These are phyloP conservation scores for Tulasnella sp. DNA, from an alignment of 768 basidiomycete genomes.

Conservation along the genomic window DNA sequence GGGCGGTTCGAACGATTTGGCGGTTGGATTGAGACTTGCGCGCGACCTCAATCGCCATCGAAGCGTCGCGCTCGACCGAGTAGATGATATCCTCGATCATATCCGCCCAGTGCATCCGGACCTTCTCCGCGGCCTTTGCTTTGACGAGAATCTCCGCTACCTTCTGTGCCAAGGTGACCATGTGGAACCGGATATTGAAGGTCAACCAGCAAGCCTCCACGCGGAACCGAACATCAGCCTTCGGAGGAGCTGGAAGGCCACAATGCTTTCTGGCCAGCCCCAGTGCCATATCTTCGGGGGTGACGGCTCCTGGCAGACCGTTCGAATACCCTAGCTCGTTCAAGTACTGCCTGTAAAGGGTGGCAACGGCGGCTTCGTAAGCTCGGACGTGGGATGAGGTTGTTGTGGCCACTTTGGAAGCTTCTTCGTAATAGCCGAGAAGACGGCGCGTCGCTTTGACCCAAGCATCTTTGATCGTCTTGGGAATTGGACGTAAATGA, in stretches of 20 bases:
- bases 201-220: slow-evolving; percentile 60
- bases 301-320: slow-evolving; percentile 43
- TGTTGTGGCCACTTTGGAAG: slow-evolving; percentile 44
- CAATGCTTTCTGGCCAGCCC: slow-evolving; percentile 51
- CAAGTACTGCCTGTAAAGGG: slow-evolving; percentile 51
- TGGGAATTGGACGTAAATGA: slow-evolving; percentile 32
- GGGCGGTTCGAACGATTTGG: slow-evolving; percentile 47
- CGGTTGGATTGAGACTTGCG: slow-evolving; percentile 50
- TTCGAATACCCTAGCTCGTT: slow-evolving; percentile 26
- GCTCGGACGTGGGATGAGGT: slow-evolving; percentile 57
- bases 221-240: slow-evolving; percentile 55
- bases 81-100: slow-evolving; percentile 49
- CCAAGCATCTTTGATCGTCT: slow-evolving; percentile 41
- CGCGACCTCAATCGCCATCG: slow-evolving; percentile 49
- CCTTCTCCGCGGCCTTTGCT: background rate
- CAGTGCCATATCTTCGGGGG: slow-evolving; percentile 52
- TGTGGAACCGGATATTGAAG: slow-evolving; percentile 50
- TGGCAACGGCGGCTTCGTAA: slow-evolving; percentile 59
- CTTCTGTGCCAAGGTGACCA: slow-evolving; percentile 46
- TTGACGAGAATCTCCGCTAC: slow-evolving; percentile 43
- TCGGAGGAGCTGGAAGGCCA: slow-evolving; percentile 53
- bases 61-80: slow-evolving; percentile 48
- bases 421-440: slow-evolving; percentile 43
- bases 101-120: slow-evolving; percentile 44
- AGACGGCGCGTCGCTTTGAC: slow-evolving; percentile 40